Percentiles rank a stretch among this genome's conserved stretches.
Conservation (phyloP, 345 rosid genomes). For the Erucastrum elatum region DNA sequence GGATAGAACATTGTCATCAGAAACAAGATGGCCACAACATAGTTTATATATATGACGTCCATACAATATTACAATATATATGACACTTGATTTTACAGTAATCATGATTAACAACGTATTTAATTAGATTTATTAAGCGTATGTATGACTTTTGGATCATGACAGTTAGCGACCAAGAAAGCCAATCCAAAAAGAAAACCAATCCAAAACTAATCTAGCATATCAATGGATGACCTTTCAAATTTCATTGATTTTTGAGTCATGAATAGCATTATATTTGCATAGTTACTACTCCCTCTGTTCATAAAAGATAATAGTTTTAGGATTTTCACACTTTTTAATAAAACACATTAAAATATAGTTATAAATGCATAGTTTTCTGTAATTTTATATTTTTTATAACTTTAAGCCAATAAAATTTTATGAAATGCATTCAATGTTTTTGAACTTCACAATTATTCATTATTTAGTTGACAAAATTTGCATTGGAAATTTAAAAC, state of each 20-base stretch:
- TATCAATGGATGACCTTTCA: not conserved
- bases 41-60: not conserved
- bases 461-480: no score
- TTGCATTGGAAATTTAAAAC: no score
- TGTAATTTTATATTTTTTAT: no score
- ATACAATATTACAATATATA: no score
- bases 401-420: no score
- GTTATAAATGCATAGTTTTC: no score
- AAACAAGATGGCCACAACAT: not conserved
- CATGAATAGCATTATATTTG: not conserved
- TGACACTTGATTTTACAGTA: not conserved
- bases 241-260: not conserved
- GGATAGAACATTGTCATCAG: not conserved
- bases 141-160: not conserved
- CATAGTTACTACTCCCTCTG: no score
- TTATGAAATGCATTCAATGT: no score
- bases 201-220: not conserved
- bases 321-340: no score
- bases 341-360: no score
- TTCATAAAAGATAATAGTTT: no score
- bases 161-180: not conserved
- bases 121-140: not conserved
- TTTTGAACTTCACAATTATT: no score
- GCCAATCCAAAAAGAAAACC: not conserved
- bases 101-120: not conserved